Base-by-base conservation (phyloP, 2,329 filamentous ascomycete species). In the Fusarium graminum region DNA sequence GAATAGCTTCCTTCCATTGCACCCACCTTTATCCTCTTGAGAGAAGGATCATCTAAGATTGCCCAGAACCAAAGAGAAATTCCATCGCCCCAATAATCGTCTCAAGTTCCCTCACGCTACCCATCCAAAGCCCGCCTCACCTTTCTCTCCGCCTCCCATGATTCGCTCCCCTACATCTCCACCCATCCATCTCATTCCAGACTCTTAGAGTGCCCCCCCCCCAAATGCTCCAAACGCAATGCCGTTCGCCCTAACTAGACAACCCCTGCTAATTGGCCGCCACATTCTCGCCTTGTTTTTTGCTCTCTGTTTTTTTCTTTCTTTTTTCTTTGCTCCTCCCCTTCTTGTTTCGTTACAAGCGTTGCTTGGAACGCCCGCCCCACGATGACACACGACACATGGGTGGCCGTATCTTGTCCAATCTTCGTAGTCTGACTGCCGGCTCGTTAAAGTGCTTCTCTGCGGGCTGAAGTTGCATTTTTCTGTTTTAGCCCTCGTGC, bases 21-120 rank as follows among this genome's bases (percentile, higher is more conserved):
- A 26, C 14, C 22, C 52, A 53, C 25, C 16, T 8, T n/a, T 10
- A 34, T 47, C 44, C 30, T 47, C 29, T 30, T 11, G 36, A 50
- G 43, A 43, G 38, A 38, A 44, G 39, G 34, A 28, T 36, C 57
- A 39, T 28, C 50, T 65, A 58, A 64, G 34, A 53, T 50, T 54
- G 47, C 29, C 19, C 30, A 60, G 30, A 36, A 36, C n/a, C 34
- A 34, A 34, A 34, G 16, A 14, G 16, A 46, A 34, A 28, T 40
- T 45, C 42, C 67, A 70, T 70, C 67, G 65, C 67, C 67, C 68
- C 68, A 70, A 70, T 70, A 52, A 70, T 68, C 68, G 59, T 58
- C 54, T 46, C 43, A 30, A 22, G n/a, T 42, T 43, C 59, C 59
- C 56, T 63, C 66, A 69, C 63, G 54, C 66, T 64, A 55, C 66